Percentiles rank a stretch among this genome's conserved stretches.
These are phyloP conservation scores for Graphium sp. DNA, from an alignment of 2,329 filamentous ascomycete species.

Conservation along the genomic window DNA sequence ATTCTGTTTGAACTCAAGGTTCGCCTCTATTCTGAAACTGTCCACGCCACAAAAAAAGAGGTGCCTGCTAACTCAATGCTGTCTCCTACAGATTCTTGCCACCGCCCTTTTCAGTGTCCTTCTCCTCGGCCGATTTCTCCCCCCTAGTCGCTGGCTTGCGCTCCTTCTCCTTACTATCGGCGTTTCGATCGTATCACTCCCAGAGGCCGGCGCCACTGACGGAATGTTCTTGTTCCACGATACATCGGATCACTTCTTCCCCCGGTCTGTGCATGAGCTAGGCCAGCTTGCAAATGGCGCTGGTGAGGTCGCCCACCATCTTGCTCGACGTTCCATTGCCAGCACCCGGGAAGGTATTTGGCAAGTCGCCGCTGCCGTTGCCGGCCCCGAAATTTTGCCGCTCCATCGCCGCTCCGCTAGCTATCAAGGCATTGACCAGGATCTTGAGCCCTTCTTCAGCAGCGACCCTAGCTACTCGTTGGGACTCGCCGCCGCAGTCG, in stretches of 20 bases:
- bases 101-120: conserved; percentile 76
- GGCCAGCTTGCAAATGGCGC: conserved; percentile 36
- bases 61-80: background rate
- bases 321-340: conserved; percentile 27
- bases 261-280: conserved; percentile 62
- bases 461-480: conserved; percentile 58
- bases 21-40: conserved; percentile 7
- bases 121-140: conserved; percentile 55
- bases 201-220: conserved; percentile 36
- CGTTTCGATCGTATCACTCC: conserved; percentile 72
- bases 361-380: too few relatives aligned
- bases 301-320: conserved; percentile 28
- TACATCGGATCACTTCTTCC: conserved; percentile 52
- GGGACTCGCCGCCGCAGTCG: conserved; percentile 61
- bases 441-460: conserved; percentile 22
- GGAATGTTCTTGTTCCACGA: conserved; percentile 45
- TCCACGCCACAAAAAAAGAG: too few relatives aligned
- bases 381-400: too few relatives aligned
- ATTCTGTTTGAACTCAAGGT: conserved; percentile 84
- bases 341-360: conserved; percentile 12
- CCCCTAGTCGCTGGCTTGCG: conserved; percentile 61
- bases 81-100: conserved; percentile 49
- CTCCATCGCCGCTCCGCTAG: conserved; percentile 63
- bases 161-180: conserved; percentile 66
- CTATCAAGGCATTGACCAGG: conserved; percentile 71